A percentile compares a stretch with the other conserved stretches of the same genome.
phyloP scores from a whole-genome alignment of 805 yeast species.

The Jamesozyma jinghongensis region DNA sequence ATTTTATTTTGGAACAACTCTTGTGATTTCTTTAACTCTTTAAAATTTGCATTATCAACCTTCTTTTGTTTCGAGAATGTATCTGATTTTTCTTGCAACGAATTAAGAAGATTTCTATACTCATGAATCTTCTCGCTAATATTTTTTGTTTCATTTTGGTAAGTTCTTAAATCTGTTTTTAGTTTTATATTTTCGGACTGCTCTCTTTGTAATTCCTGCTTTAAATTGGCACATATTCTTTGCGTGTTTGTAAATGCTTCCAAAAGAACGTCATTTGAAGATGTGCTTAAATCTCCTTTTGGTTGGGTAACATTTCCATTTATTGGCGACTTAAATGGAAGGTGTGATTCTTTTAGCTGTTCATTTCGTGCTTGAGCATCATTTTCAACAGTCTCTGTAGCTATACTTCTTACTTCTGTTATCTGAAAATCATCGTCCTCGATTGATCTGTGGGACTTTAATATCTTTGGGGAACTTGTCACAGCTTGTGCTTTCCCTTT shows the following conservation, averaged over 20 bases:
- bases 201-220: slow-evolving; percentile 26
- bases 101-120: slow-evolving; percentile 16
- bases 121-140: slow-evolving; percentile 17
- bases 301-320: no score
- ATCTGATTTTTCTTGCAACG: slow-evolving; percentile 17
- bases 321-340: no score
- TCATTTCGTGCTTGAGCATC: slow-evolving; percentile 7
- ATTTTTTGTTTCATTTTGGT: slow-evolving; percentile 17
- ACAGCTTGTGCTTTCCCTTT: background rate
- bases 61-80: slow-evolving; percentile 19
- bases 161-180: slow-evolving; percentile 16
- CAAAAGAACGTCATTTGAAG: slow-evolving; percentile 31
- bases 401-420: slow-evolving; percentile 32
- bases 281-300: slow-evolving; percentile 8
- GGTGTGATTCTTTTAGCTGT: no score
- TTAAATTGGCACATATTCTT: slow-evolving; percentile 28
- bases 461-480: slow-evolving; percentile 9
- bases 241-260: slow-evolving; percentile 36
- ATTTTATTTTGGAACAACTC: slow-evolving; percentile 12
- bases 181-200: slow-evolving; percentile 23
- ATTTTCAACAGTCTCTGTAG: background rate
- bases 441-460: background rate
- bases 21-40: slow-evolving; percentile 21
- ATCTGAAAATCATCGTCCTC: slow-evolving; percentile 34
- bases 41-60: slow-evolving; percentile 14